phyloP scores from a whole-genome alignment of 768 basidiomycete genomes.

The Auricularia auricula-judae region DNA sequence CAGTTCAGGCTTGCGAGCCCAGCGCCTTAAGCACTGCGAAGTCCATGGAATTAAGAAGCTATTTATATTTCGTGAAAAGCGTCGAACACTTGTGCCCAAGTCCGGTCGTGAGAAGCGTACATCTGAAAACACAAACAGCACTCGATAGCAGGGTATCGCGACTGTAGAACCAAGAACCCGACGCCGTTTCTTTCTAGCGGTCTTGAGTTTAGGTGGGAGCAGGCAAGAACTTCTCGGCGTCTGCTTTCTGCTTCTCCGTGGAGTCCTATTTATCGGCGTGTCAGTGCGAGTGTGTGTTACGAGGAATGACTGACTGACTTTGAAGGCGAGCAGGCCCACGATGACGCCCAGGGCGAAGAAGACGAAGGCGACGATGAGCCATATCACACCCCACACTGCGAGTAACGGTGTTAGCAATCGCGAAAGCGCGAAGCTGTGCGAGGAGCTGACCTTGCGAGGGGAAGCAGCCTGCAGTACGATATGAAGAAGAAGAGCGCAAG shows the following conservation, averaged over 20 bases:
- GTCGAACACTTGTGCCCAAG: too few species aligned
- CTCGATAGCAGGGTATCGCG: too few species aligned
- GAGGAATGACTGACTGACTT: slow-evolving; percentile 30
- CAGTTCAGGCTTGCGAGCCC: too few species aligned
- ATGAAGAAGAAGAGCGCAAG: too few species aligned
- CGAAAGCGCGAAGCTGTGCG: background rate
- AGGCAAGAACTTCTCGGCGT: slow-evolving; percentile 49
- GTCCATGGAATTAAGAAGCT: too few species aligned
- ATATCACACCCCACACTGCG: slow-evolving; percentile 83
- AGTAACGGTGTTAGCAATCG: background rate
- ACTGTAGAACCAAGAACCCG: too few species aligned
- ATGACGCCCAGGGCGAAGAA: slow-evolving; percentile 71
- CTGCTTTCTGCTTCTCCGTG: slow-evolving; percentile 38
- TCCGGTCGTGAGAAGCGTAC: too few species aligned
- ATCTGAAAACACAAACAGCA: too few species aligned
- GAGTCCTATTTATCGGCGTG: slow-evolving; percentile 35
- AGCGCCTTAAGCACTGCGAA: too few species aligned
- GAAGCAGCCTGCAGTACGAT: slow-evolving; percentile 39
- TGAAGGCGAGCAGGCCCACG: slow-evolving; percentile 72
- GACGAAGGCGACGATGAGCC: slow-evolving; percentile 63
- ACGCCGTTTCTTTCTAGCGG: too few species aligned
- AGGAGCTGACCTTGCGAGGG: slow-evolving; percentile 53
- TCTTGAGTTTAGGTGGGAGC: background rate
- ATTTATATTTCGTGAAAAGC: too few species aligned
- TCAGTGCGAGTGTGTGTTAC: too few species aligned